Evolutionary conservation across 2,329 filamentous ascomycete species (phyloP), one percentile per base, ranked within the genome.

Genomic region (Cytospora piceae): DNA sequence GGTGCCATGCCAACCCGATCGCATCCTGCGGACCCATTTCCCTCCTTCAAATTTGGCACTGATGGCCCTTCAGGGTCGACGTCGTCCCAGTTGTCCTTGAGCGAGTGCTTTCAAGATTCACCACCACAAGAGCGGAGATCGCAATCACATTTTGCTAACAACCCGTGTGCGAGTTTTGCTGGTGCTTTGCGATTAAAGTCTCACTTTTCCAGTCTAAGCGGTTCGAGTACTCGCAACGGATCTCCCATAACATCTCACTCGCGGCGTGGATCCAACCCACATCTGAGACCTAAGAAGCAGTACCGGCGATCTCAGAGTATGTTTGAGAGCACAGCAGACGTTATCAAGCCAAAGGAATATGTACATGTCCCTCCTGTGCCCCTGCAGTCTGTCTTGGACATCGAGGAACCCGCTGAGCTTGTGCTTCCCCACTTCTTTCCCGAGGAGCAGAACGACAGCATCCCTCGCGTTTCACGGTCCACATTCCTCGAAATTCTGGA

Each of bases 291-390:
- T 54, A 87, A 94, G 70, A 96, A 96, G 74, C 92, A 95, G 76
- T 94, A 94, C 74, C 89, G 95, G 67, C 89, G 95, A 70, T 96
- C 94, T 29, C 81, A 97, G 74, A 98, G 95, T 84, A 99, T 99
- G 95, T 99, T 96, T 78, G 94, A 98, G 80, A 88, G 91, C 75
- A 91, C 94, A 4, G 91, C 87, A 70, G 95, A 98, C 74, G 84
- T 97, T 63, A 91, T 96, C 81, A 93, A 92, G 78, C 83, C 89
- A 64, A 93, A 93, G 76, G 82, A 90, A 70, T 86, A 87, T 55
- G 85, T 85, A 14, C 77, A 80, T 66, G 74, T 79, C 61, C 76
- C 83, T 65, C 76, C 83, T 65, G 81, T 82, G 72, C 80, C 81
- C 66, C 80, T 94, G 68, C 86, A 92, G 71, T 89, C 91, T 52